phyloP scores from a whole-genome alignment of 1,284 basidiomycete species.

The Mycena citricolor region DNA sequence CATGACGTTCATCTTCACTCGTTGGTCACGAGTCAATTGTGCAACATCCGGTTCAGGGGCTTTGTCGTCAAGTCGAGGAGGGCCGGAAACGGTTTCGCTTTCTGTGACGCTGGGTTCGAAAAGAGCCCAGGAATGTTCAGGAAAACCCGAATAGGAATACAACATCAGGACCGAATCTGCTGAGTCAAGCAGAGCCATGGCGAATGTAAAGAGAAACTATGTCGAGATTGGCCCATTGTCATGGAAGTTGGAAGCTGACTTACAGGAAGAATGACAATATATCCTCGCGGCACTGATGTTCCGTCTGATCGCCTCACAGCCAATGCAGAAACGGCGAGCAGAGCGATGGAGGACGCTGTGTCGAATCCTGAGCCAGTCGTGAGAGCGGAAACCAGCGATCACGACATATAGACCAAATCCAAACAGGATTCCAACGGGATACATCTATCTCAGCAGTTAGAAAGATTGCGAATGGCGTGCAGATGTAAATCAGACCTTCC shows the following conservation, averaged over 20 bases:
- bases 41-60: too few species aligned
- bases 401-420: constrained; percentile 58
- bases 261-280: constrained; percentile 79
- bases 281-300: constrained; percentile 52
- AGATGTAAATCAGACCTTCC: constrained; percentile 71
- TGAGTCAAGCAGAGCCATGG: constrained; percentile 85
- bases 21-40: constrained; percentile 29
- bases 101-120: constrained; percentile 36
- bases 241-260: constrained; percentile 20
- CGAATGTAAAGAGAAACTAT: constrained; percentile 79
- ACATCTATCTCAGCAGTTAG: constrained; percentile 55
- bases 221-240: too few species aligned
- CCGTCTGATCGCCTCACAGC: constrained; percentile 59
- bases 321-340: constrained; percentile 77
- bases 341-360: constrained; percentile 84
- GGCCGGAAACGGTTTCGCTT: too few species aligned
- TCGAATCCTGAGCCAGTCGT: constrained; percentile 74
- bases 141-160: constrained; percentile 79
- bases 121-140: constrained; percentile 52
- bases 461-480: constrained; percentile 9
- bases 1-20: constrained; percentile 68
- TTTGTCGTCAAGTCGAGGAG: too few species aligned
- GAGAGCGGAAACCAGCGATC: neutral
- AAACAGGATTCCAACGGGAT: constrained; percentile 86
- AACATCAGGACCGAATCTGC: constrained; percentile 84